These are phyloP conservation scores for Madurella mycetomatis DNA, from an alignment of 2,329 filamentous ascomycete genomes.

Conservation along the genomic window DNA sequence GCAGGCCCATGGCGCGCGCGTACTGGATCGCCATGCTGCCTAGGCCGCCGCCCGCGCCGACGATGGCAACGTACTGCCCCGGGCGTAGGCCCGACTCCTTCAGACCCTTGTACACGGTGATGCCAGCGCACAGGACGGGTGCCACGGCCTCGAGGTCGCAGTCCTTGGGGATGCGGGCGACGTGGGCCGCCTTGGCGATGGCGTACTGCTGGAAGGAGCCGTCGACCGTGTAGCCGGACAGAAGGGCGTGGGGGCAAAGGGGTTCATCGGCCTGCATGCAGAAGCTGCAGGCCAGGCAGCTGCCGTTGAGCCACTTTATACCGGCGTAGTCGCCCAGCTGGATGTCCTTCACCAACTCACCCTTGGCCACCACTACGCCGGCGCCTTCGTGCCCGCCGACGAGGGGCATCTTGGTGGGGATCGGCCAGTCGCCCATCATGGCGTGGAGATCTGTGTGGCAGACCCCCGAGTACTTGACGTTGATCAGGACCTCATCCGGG, in stretches of 20 bases:
- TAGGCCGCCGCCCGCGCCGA: conserved; percentile 71
- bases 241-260: conserved; percentile 67
- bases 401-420: conserved; percentile 75
- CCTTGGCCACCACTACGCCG: conserved; percentile 75
- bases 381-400: conserved; percentile 80
- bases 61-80: conserved; percentile 67
- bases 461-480: conserved; percentile 85
- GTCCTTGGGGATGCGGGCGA: conserved; percentile 75
- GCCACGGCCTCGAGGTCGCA: conserved; percentile 71
- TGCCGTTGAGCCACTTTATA: conserved; percentile 90
- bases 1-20: conserved; percentile 83
- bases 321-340: conserved; percentile 81
- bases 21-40: conserved; percentile 75
- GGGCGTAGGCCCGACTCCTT: conserved; percentile 64
- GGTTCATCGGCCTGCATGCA: conserved; percentile 79
- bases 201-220: conserved; percentile 91
- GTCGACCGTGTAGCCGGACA: conserved; percentile 91
- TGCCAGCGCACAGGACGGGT: conserved; percentile 66
- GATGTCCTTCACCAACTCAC: conserved; percentile 71
- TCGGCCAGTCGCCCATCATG: conserved; percentile 85
- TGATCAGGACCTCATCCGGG: conserved; percentile 86
- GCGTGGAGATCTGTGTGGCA: conserved; percentile 83
- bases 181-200: conserved; percentile 80
- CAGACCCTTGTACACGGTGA: conserved; percentile 72
- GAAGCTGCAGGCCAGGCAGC: conserved; percentile 78